Percentiles rank a stretch among this genome's conserved stretches.
Conservation (phyloP, 2,329 filamentous ascomycete species). For the Pestalotiopsis sp. region DNA sequence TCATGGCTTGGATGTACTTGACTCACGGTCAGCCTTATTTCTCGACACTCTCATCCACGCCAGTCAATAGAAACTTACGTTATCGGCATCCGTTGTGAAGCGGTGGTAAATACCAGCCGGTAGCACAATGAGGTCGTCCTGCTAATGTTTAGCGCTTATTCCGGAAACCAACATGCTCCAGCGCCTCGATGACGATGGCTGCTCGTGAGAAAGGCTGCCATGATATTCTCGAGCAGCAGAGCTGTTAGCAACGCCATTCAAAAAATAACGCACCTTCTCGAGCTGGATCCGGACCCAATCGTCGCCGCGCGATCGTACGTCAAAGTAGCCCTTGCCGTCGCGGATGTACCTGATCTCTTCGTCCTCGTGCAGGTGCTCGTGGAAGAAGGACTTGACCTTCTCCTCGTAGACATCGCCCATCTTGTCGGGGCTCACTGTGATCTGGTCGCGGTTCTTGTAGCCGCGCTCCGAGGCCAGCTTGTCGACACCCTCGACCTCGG, state of each 20-base stretch:
- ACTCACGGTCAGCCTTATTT: background rate
- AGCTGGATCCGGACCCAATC: conserved; percentile 87
- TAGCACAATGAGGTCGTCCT: conserved; percentile 85
- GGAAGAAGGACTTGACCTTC: conserved; percentile 92
- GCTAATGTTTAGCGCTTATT: conserved; percentile 2
- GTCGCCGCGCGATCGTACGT: conserved; percentile 81
- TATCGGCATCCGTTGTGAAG: conserved; percentile 90
- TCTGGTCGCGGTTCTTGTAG: conserved; percentile 95
- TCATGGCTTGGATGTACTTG: conserved; percentile 93
- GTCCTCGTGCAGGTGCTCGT: conserved; percentile 96
- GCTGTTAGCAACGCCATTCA: background rate
- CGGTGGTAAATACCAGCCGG: conserved; percentile 96
- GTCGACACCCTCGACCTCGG: conserved; percentile 69
- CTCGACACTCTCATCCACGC: background rate
- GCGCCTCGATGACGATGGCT: background rate
- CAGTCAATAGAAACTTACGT: conserved; percentile 62
- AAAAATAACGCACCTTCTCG: conserved; percentile 60
- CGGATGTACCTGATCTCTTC: conserved; percentile 97
- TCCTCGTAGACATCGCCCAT: conserved; percentile 89
- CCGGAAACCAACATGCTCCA: background rate
- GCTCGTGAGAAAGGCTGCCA: background rate
- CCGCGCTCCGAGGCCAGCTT: conserved; percentile 71
- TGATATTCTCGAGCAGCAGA: background rate
- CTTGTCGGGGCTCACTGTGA: conserved; percentile 81
- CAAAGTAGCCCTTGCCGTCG: conserved; percentile 88